These are phyloP conservation scores for Ceratorhiza oryzae-sativae DNA, from an alignment of 1,284 basidiomycete species.

Conservation along the genomic window DNA sequence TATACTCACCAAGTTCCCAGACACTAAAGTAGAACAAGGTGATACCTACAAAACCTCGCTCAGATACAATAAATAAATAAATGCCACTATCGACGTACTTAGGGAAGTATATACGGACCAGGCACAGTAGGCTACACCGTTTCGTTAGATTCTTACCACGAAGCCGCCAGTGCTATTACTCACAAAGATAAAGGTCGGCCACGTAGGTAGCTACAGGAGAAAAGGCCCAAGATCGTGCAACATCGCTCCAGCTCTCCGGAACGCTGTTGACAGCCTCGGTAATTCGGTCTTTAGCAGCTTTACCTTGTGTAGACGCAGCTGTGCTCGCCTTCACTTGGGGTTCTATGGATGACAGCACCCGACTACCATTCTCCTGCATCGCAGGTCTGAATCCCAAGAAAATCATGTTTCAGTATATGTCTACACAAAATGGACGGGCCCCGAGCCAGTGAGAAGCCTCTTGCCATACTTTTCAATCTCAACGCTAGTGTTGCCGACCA, in stretches of 20 bases:
- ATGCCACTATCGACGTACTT: conserved; percentile 44
- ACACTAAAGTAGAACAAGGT: conserved; percentile 93
- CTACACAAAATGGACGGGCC: not conserved
- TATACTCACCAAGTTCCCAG: conserved; percentile 74
- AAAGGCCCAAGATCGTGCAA: not conserved
- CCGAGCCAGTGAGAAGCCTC: conserved; percentile 23
- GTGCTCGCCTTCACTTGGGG: not conserved
- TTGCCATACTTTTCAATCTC: conserved; percentile 39
- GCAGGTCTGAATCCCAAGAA: conserved; percentile 10
- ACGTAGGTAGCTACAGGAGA: conserved; percentile 50
- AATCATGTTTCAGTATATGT: not conserved
- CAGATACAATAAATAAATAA: not conserved
- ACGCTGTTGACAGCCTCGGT: not conserved
- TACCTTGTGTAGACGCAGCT: not conserved
- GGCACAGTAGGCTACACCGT: conserved; percentile 74
- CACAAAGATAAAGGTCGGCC: conserved; percentile 65
- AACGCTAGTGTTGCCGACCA: conserved; percentile 38
- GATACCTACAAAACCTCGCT: conserved; percentile 53
- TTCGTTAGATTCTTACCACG: conserved; percentile 45
- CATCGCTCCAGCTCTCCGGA: not conserved
- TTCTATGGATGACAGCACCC: not conserved
- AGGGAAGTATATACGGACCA: conserved; percentile 89
- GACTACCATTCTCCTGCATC: not conserved
- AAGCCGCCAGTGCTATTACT: conserved; percentile 50
- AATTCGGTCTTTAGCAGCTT: not conserved